Evolutionary conservation across 2,329 filamentous ascomycete genomes (phyloP).

Genomic region (Nemania serpens): DNA sequence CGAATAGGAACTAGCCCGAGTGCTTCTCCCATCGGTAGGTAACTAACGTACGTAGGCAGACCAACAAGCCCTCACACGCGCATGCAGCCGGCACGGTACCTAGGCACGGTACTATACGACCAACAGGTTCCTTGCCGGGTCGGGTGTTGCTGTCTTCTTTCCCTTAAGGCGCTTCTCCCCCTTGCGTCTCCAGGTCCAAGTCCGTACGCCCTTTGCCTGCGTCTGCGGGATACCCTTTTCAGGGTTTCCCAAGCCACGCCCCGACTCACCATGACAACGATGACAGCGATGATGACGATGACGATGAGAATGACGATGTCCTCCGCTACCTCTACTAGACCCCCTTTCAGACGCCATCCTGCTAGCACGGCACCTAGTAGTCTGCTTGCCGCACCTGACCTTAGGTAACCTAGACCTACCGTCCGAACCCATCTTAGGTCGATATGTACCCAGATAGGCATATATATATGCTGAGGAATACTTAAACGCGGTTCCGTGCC

Average conservation of each 20-base stretch:
- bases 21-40: conserved; percentile 17
- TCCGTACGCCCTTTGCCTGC: conserved; percentile 4
- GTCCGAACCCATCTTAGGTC: too few relatives aligned
- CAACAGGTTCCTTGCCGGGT: background rate
- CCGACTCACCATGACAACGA: too few relatives aligned
- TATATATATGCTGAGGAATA: background rate
- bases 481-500: conserved; percentile 15
- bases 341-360: background rate
- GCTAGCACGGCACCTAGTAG: background rate
- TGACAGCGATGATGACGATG: too few relatives aligned
- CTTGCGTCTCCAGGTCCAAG: background rate
- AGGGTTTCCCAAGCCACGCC: conserved; percentile 18
- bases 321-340: background rate
- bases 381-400: background rate
- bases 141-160: conserved; percentile 28
- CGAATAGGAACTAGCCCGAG: conserved; percentile 36
- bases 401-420: too few relatives aligned
- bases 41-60: too few relatives aligned
- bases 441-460: too few relatives aligned
- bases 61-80: too few relatives aligned
- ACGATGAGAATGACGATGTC: background rate
- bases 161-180: background rate
- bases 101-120: too few relatives aligned
- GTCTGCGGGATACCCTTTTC: conserved; percentile 37
- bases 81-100: too few relatives aligned